Base-by-base conservation (phyloP, 2,329 filamentous ascomycete species). In the Rosellinia necatrix region DNA sequence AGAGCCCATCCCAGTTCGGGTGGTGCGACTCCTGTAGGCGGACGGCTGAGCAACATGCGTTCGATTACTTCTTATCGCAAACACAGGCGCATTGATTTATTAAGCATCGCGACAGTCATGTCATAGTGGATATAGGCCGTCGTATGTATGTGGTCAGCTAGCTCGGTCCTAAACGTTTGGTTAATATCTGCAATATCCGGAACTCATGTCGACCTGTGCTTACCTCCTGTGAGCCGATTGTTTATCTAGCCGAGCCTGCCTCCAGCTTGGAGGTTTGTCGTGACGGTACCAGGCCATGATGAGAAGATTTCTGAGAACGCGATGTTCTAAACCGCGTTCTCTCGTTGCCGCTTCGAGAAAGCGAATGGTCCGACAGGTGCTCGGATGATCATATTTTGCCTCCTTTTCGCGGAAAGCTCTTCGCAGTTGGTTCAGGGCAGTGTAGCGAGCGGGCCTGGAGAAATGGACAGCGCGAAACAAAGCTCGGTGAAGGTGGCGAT, bases 381-480 rank as follows among this genome's bases (percentile, higher is more conserved):
- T 79, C 42, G 76, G 72, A 6, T 72, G 58, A 49, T 89, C 76
- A 62, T 81, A 82, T 9, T 62, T 63, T 41, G 74, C 74, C 17
- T 67, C 67, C 25, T 72, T 60, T n/a, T 81, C 77, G 12, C 78
- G 81, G 67, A 90, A 90, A 8, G 82, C 84, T 6, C 68, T 66
- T 40, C 86, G 80, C 21, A 90, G 71, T 67, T 82, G 78, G 65
- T 86, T 78, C 54, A 84, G 82, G 13, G 84, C 77, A 3, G 82
- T 75, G 71, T 78, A 87, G 50, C 89, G 85, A 25, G 85, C 82
- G 13, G 89, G 90, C 59, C 82, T 81, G 12, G 89, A 83, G 75
- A 85, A 90, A 61, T 88, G 85, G 19, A 93, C 83, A 3, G 89
- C 90, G 25, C 79, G 83, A n/a, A 92, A 78, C 15, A 83, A 76